phyloP scores from a whole-genome alignment of 169 alveolate species.

The Plasmodium knowlesi region DNA sequence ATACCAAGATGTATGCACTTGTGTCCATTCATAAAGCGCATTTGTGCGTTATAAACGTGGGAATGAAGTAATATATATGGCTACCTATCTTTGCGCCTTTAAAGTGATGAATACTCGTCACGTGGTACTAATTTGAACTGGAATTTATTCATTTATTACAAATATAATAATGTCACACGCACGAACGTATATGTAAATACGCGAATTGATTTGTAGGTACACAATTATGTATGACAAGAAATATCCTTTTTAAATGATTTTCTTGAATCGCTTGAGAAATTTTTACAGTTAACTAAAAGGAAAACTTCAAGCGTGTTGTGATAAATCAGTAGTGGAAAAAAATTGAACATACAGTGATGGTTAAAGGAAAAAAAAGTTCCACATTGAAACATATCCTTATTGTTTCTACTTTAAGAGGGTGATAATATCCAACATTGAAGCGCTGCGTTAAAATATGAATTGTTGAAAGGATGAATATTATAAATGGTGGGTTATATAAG shows the following conservation, averaged over 20 bases:
- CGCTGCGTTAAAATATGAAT: neutral
- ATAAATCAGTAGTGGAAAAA: neutral
- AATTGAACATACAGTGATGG: neutral
- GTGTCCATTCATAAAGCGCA: neutral
- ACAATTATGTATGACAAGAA: neutral
- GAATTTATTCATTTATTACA: neutral
- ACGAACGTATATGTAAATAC: neutral
- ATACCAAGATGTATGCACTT: neutral
- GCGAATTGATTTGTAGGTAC: neutral
- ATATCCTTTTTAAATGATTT: neutral
- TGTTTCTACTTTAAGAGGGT: neutral
- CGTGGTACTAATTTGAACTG: neutral
- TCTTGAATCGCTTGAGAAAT: neutral
- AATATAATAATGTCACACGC: neutral
- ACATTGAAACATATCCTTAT: neutral
- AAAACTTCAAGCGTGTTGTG: neutral
- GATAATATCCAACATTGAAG: neutral
- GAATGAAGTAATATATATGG: neutral
- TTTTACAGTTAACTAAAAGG: neutral
- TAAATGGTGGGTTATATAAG: neutral
- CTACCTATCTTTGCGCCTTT: neutral
- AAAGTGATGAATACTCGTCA: neutral
- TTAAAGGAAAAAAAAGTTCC: neutral
- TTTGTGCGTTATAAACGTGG: neutral
- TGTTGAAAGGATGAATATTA: neutral